phyloP scores from a whole-genome alignment of 257 asterid genomes.

The Nicotiana tomentosiformis region DNA sequence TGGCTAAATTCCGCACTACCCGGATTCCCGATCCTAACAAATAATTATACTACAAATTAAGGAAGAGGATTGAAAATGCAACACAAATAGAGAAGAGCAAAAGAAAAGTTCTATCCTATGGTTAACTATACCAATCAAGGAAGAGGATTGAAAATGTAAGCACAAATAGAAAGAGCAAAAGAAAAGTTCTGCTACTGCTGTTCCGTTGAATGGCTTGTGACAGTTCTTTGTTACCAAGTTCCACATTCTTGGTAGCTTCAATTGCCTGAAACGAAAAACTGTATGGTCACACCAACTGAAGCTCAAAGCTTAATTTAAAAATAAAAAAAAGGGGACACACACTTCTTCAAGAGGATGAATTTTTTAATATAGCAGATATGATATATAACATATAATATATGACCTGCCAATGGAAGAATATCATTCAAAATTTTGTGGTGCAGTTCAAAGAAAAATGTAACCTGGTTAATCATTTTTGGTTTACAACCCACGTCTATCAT shows the following conservation, averaged over 20 bases:
- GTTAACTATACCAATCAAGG: conserved; percentile 86
- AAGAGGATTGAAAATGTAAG: conserved; percentile 77
- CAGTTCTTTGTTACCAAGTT: conserved; percentile 84
- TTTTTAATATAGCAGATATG: too few relatives aligned
- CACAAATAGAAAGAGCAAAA: conserved; percentile 68
- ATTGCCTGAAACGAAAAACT: conserved; percentile 49
- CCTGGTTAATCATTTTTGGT: too few relatives aligned
- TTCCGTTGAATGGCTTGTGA: conserved; percentile 76
- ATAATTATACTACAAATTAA: conserved; percentile 49
- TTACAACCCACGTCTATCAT: too few relatives aligned
- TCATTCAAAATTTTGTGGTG: too few relatives aligned
- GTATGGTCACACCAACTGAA: background rate
- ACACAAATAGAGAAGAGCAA: conserved; percentile 47
- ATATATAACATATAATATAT: too few relatives aligned
- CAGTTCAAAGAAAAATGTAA: too few relatives aligned
- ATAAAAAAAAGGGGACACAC: too few relatives aligned
- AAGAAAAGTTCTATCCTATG: conserved; percentile 64
- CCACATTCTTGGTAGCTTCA: conserved; percentile 86
- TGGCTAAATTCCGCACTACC: too few relatives aligned
- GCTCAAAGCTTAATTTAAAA: background rate
- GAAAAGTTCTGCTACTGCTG: conserved; percentile 89
- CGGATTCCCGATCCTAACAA: too few relatives aligned
- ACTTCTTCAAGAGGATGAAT: too few relatives aligned
- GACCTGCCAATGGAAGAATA: too few relatives aligned
- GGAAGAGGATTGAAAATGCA: conserved; percentile 57